Percentiles rank a stretch among this genome's conserved stretches.
phyloP scores from a whole-genome alignment of 805 yeast genomes.

The Yamadazyma scolyti region DNA sequence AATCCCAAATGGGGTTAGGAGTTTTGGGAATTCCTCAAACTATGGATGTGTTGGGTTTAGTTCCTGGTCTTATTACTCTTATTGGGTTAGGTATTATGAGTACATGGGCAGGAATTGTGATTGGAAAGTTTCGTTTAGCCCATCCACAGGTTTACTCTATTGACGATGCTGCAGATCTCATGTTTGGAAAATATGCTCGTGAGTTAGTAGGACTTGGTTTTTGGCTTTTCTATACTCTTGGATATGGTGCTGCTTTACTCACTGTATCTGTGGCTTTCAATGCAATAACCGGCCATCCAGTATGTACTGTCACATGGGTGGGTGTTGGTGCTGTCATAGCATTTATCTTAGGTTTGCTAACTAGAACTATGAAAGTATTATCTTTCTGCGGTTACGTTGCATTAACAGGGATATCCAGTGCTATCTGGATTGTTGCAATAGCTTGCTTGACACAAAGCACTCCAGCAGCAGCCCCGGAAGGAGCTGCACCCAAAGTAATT shows the following conservation, averaged over 20 bases:
- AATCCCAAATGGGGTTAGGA: conserved; percentile 10
- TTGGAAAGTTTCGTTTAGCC: conserved; percentile 8
- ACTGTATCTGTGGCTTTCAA: conserved; percentile 9
- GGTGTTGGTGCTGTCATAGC: conserved; percentile 9
- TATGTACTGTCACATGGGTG: conserved; percentile 9
- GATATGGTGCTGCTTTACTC: conserved; percentile 7
- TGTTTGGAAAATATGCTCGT: conserved; percentile 9
- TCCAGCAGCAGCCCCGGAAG: conserved; percentile 9
- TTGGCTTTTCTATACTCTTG: conserved; percentile 9
- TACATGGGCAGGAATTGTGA: conserved; percentile 9
- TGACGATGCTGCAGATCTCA: conserved; percentile 9
- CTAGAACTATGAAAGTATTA: conserved; percentile 9
- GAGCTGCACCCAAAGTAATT: conserved; percentile 7
- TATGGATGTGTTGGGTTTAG: conserved; percentile 8
- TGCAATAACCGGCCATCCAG: conserved; percentile 8
- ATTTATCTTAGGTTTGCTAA: conserved; percentile 5
- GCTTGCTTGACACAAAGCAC: conserved; percentile 10
- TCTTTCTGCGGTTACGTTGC: conserved; percentile 10
- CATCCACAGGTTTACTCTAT: conserved; percentile 10
- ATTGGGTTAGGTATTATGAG: conserved; percentile 5
- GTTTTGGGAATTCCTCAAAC: conserved; percentile 9
- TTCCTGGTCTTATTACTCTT: conserved; percentile 9
- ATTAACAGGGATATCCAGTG: conserved; percentile 4
- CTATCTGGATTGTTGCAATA: conserved; percentile 10
- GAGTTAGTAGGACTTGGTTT: conserved; percentile 7